These are phyloP conservation scores for Cercophora sp. DNA, from an alignment of 495 filamentous ascomycete species.

Conservation along the genomic window DNA sequence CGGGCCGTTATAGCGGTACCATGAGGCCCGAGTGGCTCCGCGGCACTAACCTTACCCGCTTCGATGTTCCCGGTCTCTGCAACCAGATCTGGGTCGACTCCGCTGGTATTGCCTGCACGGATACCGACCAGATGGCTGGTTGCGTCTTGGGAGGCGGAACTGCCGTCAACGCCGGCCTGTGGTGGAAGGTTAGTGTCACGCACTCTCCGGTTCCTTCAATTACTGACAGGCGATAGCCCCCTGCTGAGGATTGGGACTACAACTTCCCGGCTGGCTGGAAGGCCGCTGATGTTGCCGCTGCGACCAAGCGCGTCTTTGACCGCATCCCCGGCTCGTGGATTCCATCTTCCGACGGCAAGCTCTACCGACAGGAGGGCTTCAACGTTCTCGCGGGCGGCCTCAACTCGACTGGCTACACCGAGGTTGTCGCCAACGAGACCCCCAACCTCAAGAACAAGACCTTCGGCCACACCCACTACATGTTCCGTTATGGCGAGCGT, in stretches of 20 bases:
- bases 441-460: slow-evolving; percentile 62
- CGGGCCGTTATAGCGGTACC: slow-evolving; percentile 55
- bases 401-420: slow-evolving; percentile 54
- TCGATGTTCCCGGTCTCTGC: slow-evolving; percentile 77
- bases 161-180: slow-evolving; percentile 65
- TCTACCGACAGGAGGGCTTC: slow-evolving; percentile 65
- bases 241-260: slow-evolving; percentile 61
- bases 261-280: slow-evolving; percentile 76
- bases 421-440: slow-evolving; percentile 55
- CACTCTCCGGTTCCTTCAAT: neutral
- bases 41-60: slow-evolving; percentile 65
- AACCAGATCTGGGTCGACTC: slow-evolving; percentile 65
- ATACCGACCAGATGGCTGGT: slow-evolving; percentile 69
- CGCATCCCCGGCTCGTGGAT: slow-evolving; percentile 65
- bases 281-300: slow-evolving; percentile 53
- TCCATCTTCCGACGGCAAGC: slow-evolving; percentile 63
- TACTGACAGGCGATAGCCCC: slow-evolving; percentile 19
- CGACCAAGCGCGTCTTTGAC: slow-evolving; percentile 56
- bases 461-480: slow-evolving; percentile 64
- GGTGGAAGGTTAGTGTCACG: slow-evolving; percentile 39
- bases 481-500: slow-evolving; percentile 62
- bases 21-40: slow-evolving; percentile 59
- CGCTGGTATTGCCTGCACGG: slow-evolving; percentile 60
- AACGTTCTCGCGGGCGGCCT: slow-evolving; percentile 56
- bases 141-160: slow-evolving; percentile 75